phyloP scores from a whole-genome alignment of 495 filamentous ascomycete species.

The Aspergillus asperescens region DNA sequence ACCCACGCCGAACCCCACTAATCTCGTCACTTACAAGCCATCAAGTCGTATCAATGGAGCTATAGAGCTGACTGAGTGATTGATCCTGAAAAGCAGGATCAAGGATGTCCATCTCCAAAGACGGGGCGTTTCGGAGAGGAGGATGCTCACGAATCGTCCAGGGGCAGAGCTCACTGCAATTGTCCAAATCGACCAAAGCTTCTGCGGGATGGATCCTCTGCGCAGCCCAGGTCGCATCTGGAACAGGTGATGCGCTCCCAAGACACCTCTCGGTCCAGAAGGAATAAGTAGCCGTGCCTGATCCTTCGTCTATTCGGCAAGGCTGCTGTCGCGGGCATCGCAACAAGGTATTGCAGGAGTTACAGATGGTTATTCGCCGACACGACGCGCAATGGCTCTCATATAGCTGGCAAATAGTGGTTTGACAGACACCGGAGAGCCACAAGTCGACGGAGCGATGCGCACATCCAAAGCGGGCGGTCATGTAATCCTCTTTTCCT shows the following conservation, averaged over 20 bases:
- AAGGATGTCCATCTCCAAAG: conserved; percentile 35
- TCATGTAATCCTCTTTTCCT: conserved; percentile 41
- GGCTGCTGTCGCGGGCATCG: conserved; percentile 38
- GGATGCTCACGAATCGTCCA: conserved; percentile 44
- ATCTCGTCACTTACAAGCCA: neutral
- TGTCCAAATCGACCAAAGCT: conserved; percentile 32
- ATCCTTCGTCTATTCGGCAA: conserved; percentile 20
- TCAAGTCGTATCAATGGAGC: conserved; percentile 37
- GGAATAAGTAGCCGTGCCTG: conserved; percentile 30
- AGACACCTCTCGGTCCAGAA: conserved; percentile 41
- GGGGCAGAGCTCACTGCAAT: conserved; percentile 42
- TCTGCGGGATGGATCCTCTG: conserved; percentile 43
- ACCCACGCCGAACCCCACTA: neutral
- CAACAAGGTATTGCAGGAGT: conserved; percentile 34
- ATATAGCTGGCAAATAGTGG: conserved; percentile 36
- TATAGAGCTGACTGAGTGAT: conserved; percentile 35
- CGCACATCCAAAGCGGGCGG: conserved; percentile 43
- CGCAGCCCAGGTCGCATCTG: conserved; percentile 29
- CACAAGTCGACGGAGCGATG: conserved; percentile 45
- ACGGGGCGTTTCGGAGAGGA: conserved; percentile 30
- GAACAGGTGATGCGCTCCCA: conserved; percentile 26
- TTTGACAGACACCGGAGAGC: conserved; percentile 42
- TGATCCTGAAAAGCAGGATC: conserved; percentile 33
- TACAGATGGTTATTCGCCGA: conserved; percentile 38
- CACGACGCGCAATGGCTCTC: conserved; percentile 38